These are phyloP conservation scores for Marasmius oreades DNA, from an alignment of 1,284 basidiomycete genomes.

Conservation along the genomic window DNA sequence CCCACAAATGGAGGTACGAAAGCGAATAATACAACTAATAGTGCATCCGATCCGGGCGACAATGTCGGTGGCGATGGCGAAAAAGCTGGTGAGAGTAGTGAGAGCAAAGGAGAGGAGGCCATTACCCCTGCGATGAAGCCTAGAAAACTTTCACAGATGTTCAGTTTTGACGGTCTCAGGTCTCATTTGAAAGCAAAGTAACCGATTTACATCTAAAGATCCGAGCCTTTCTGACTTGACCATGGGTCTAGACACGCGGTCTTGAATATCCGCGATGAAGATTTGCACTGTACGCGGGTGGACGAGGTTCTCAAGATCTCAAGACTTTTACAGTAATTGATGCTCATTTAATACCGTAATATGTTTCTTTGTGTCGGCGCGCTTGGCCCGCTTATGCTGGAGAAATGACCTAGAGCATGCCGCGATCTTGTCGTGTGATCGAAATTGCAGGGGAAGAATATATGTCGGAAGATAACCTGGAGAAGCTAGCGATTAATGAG, in stretches of 20 bases:
- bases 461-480: too few relatives aligned
- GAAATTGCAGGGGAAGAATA: too few relatives aligned
- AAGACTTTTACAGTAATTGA: too few relatives aligned
- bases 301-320: not conserved
- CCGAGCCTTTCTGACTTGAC: not conserved
- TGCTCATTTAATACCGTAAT: too few relatives aligned
- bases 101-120: conserved; percentile 10
- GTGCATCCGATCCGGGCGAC: not conserved
- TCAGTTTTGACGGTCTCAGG: conserved; percentile 50
- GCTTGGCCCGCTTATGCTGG: too few relatives aligned
- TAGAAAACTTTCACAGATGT: conserved; percentile 23
- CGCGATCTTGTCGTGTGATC: too few relatives aligned
- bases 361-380: too few relatives aligned
- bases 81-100: not conserved
- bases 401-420: too few relatives aligned
- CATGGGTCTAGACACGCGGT: conserved; percentile 37
- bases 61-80: conserved; percentile 6
- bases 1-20: too few relatives aligned
- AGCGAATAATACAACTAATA: too few relatives aligned
- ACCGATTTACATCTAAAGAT: conserved; percentile 19
- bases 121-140: not conserved
- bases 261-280: conserved; percentile 36
- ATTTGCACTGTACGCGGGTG: conserved; percentile 28
- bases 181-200: conserved; percentile 61
- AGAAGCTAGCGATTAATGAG: too few relatives aligned